A percentile compares a stretch with the other conserved stretches of the same genome.
Conservation (phyloP, 345 rosid genomes). For the Brassica juncea region DNA sequence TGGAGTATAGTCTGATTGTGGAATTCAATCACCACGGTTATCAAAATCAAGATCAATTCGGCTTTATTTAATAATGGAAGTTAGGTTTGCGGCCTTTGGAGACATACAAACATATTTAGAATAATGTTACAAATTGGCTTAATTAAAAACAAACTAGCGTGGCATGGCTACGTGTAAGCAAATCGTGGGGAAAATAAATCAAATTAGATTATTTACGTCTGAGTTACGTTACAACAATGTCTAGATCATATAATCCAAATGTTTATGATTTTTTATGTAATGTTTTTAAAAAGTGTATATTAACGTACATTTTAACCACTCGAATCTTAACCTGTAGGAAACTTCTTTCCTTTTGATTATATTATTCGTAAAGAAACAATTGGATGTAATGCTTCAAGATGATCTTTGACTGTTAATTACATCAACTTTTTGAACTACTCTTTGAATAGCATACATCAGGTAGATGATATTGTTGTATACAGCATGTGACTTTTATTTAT, state of each 20-base stretch:
- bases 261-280: not conserved
- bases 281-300: not conserved
- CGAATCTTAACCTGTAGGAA: conserved; percentile 7
- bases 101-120: not conserved
- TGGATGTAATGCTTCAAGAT: not conserved
- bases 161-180: conserved; percentile 30
- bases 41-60: conserved; percentile 9
- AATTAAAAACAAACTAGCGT: conserved; percentile 11
- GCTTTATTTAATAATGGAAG: conserved; percentile 15
- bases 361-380: not conserved
- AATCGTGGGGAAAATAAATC: not conserved
- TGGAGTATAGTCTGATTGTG: not conserved
- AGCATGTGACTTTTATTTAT: conserved; percentile 27
- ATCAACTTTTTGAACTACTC: conserved; percentile 22
- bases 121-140: conserved; percentile 7
- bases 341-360: not conserved
- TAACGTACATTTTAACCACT: not conserved
- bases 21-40: conserved; percentile 10
- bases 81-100: conserved; percentile 13
- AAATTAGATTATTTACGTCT: conserved; percentile 25
- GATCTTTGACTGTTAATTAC: not conserved
- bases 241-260: conserved; percentile 14
- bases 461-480: conserved; percentile 30
- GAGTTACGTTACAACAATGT: conserved; percentile 22
- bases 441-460: conserved; percentile 32